A percentile compares a stretch with the other conserved stretches of the same genome.
Conservation (phyloP, 2,329 filamentous ascomycete genomes). For the Ceratocystis colombiana region DNA sequence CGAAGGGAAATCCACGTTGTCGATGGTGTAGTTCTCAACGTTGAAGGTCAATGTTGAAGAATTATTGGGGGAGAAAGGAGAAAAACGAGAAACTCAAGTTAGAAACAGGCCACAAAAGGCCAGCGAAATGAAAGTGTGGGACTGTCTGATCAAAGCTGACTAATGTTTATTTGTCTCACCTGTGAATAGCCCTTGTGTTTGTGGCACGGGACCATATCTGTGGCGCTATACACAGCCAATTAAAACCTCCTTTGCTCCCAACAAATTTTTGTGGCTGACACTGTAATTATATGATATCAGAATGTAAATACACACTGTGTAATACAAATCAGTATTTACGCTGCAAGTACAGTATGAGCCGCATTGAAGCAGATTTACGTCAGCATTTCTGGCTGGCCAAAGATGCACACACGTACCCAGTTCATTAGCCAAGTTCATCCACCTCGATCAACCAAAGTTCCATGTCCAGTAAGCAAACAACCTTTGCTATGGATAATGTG, state of each 20-base stretch:
- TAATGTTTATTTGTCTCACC: background rate
- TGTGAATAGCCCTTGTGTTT: background rate
- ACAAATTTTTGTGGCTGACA: too few species aligned
- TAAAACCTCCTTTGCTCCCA: background rate
- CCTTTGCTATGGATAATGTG: background rate
- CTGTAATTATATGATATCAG: too few species aligned
- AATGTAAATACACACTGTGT: too few species aligned
- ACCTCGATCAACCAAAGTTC: background rate
- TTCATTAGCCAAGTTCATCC: background rate
- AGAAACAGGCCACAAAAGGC: background rate
- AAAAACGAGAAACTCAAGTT: background rate
- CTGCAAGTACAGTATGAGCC: too few species aligned
- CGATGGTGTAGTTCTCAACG: background rate
- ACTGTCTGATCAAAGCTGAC: background rate
- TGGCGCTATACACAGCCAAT: background rate
- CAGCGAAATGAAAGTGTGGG: slow-evolving; percentile 2
- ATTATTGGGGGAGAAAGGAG: slow-evolving; percentile 1
- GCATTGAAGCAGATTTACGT: too few species aligned
- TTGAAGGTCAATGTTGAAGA: slow-evolving; percentile 8
- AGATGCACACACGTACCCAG: background rate
- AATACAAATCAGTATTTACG: too few species aligned
- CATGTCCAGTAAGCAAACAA: background rate
- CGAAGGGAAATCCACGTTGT: background rate
- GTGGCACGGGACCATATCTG: background rate
- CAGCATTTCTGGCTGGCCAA: background rate